Conservation (phyloP, 768 basidiomycete species). For the Hypholoma sublateritium region DNA sequence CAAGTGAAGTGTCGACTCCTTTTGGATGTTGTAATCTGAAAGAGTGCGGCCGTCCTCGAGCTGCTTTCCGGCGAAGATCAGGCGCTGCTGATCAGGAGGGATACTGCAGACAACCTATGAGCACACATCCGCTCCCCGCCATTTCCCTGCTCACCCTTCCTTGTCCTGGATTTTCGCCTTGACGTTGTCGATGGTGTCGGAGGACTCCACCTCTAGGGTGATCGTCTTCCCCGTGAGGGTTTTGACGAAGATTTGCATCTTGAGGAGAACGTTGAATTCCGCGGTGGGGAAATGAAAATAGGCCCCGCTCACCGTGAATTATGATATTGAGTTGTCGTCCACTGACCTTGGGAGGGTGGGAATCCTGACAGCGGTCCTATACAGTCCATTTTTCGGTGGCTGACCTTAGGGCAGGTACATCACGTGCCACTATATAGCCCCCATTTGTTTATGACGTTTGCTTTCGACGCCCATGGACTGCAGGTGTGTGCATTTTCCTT, state of each 20-base stretch:
- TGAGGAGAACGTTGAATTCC: slow-evolving; percentile 15
- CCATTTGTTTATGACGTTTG: background rate
- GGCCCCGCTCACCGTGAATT: slow-evolving; percentile 31
- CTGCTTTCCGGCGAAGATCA: slow-evolving; percentile 98
- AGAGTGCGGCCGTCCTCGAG: slow-evolving; percentile 97
- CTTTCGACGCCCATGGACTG: background rate
- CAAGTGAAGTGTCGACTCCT: slow-evolving; percentile 96
- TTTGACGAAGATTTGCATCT: slow-evolving; percentile 62
- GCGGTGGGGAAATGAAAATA: slow-evolving; percentile 15
- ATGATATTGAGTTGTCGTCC: slow-evolving; percentile 20
- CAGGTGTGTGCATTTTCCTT: slow-evolving; percentile 7
- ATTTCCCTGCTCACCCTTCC: slow-evolving; percentile 42
- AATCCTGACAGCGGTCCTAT: slow-evolving; percentile 24
- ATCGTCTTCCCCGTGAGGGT: slow-evolving; percentile 97
- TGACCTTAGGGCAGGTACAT: slow-evolving; percentile 37
- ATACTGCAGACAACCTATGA: slow-evolving; percentile 47
- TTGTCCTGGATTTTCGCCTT: slow-evolving; percentile 71
- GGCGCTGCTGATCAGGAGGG: slow-evolving; percentile 91
- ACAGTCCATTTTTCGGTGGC: slow-evolving; percentile 34
- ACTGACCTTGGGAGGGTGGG: slow-evolving; percentile 25
- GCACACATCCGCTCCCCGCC: background rate
- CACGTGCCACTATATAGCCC: no score
- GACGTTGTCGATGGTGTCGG: slow-evolving; percentile 95
- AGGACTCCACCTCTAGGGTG: slow-evolving; percentile 98
- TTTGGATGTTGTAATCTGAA: slow-evolving; percentile 97